Evolutionary conservation across 2,329 filamentous ascomycete genomes (phyloP).

Genomic region (Trichoderma koningiopsis): DNA sequence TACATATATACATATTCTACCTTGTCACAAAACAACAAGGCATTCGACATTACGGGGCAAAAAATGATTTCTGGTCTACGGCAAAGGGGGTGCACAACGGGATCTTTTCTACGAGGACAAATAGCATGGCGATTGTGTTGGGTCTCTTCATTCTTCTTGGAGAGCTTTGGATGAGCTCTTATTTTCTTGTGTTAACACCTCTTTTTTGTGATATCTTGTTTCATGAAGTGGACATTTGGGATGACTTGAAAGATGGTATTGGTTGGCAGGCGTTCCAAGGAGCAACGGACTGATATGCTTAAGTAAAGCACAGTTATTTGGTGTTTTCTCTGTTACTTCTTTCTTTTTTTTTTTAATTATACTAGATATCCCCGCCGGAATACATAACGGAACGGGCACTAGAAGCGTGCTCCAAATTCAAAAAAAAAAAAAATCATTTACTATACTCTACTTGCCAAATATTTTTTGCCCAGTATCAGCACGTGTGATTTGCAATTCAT

Average conservation of each 20-base stretch:
- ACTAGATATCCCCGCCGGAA: slow-evolving; percentile 26
- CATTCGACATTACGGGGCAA: slow-evolving; percentile 15
- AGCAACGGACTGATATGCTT: slow-evolving; percentile 23
- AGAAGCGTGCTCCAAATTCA: slow-evolving; percentile 14
- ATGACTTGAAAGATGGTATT: slow-evolving; percentile 20
- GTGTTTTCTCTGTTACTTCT: slow-evolving; percentile 8
- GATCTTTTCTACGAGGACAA: slow-evolving; percentile 15
- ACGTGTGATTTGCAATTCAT: not conserved
- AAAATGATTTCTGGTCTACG: slow-evolving; percentile 20
- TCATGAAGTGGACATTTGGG: slow-evolving; percentile 14
- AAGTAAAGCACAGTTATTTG: slow-evolving; percentile 15
- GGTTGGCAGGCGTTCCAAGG: slow-evolving; percentile 26
- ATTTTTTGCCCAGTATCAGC: not conserved
- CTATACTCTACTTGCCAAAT: not conserved
- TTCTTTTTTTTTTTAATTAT: slow-evolving; percentile 10
- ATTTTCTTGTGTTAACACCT: slow-evolving; percentile 24
- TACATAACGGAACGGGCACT: slow-evolving; percentile 16
- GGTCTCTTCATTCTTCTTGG: slow-evolving; percentile 23
- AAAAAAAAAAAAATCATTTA: slow-evolving; percentile 21
- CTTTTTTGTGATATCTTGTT: slow-evolving; percentile 2
- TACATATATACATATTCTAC: not conserved
- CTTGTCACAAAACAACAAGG: slow-evolving; percentile 7
- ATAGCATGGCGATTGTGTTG: slow-evolving; percentile 26
- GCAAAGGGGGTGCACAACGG: slow-evolving; percentile 10
- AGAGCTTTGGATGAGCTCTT: slow-evolving; percentile 20